phyloP scores from a whole-genome alignment of 2,329 filamentous ascomycete species.

The Sporothrix variecibatus region DNA sequence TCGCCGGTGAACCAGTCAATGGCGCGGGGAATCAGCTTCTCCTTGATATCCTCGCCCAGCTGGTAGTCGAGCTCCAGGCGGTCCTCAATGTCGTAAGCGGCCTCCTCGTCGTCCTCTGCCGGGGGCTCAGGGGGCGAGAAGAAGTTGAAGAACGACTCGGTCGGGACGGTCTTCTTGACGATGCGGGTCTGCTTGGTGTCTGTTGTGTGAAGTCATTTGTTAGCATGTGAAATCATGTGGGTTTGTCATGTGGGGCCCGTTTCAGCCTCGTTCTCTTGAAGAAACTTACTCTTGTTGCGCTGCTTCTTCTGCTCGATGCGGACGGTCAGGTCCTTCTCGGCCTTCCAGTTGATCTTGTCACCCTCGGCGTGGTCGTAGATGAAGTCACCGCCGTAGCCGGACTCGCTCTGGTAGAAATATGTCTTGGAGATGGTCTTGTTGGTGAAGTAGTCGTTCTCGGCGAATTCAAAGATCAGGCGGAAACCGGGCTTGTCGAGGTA shows the following conservation, averaged over 20 bases:
- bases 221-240: not conserved
- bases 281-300: constrained; percentile 93
- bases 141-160: constrained; percentile 99
- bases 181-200: constrained; percentile 99
- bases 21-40: constrained; percentile 97
- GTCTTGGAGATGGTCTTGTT: constrained; percentile 98
- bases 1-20: constrained; percentile 99
- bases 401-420: constrained; percentile 99
- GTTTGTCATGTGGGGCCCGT: not conserved
- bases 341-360: constrained; percentile 96
- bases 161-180: constrained; percentile 98
- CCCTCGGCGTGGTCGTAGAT: constrained; percentile 99
- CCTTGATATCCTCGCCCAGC: constrained; percentile 98
- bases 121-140: constrained; percentile 93
- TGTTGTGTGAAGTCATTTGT: constrained; percentile 44
- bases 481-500: constrained; percentile 98
- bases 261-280: too few species aligned
- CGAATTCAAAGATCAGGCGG: constrained; percentile 96
- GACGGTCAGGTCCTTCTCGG: constrained; percentile 88
- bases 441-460: constrained; percentile 92
- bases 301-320: constrained; percentile 99
- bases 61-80: constrained; percentile 98
- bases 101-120: constrained; percentile 70
- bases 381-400: constrained; percentile 96
- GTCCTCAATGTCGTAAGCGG: constrained; percentile 90